Evolutionary conservation across 2,329 filamentous ascomycete species (phyloP), one percentile per base, ranked within the genome.

Genomic region (Aureobasidium vineae): DNA sequence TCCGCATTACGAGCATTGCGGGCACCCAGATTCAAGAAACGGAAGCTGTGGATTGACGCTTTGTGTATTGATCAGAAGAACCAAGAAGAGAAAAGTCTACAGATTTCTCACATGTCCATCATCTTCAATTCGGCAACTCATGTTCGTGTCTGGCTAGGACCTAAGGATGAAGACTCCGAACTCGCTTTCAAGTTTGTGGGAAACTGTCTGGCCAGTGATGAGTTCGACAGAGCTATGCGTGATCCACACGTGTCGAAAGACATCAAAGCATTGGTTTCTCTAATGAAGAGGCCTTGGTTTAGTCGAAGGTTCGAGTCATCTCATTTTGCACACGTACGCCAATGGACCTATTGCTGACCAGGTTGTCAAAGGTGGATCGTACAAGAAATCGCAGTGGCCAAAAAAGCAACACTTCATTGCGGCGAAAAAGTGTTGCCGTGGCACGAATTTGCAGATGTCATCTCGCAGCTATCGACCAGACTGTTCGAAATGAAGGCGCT

Each of bases 61-160:
- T 36, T 68, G 16, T 66, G 66, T 47, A 68, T 66, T 19, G 59
- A 68, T 38, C 66, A 68, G 40, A 54, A 60, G n/a, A 50, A 68
- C 13, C 41, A 65, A 49, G 36, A 66, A 15, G 66, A 68, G 49
- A 68, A 68, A 33, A 61, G 63, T 33, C 28, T 52, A 15, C 66
- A 68, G 40, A 68, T 68, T 33, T 47, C 47, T 19, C 53, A 56
- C 47, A 66, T 68, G 66, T 64, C 40, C 7, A 41, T 52, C 11
- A 68, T 68, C 31, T 68, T 66, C 43, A 64, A 64, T 16, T 53
- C 49, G 5, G 66, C 66, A 16, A 40, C 57, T 7, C 26, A 31
- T 19, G 63, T 68, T 10, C 60, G 52, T 21, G 49, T 68, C 15
- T 68, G 66, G 66, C 26, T 68, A 15, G 66, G 66, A 1, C 40